Evolutionary conservation across 2,329 filamentous ascomycete genomes (phyloP).

Genomic region (Cordyceps javanica): DNA sequence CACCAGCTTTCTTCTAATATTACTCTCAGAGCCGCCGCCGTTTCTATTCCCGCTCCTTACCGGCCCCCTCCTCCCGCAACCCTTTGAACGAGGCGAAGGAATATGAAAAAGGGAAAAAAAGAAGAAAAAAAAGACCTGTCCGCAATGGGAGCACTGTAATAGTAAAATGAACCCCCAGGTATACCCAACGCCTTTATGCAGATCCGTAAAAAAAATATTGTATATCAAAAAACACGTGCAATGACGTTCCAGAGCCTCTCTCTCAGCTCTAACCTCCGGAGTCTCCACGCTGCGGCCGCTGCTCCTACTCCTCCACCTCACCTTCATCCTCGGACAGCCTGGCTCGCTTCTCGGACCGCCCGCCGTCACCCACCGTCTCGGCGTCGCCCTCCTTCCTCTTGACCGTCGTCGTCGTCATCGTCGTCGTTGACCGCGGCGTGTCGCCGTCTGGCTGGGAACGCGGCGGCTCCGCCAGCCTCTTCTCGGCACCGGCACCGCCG

Average conservation of each 20-base stretch:
- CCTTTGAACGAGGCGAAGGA: too few relatives aligned
- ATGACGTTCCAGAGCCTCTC: background rate
- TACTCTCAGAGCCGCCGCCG: too few relatives aligned
- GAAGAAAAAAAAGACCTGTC: background rate
- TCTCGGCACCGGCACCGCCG: constrained; percentile 24
- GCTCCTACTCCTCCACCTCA: constrained; percentile 35
- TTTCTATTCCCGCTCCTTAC: background rate
- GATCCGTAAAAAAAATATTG: background rate
- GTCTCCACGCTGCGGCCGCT: too few relatives aligned
- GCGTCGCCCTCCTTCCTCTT: constrained; percentile 38
- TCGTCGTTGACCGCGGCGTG: constrained; percentile 28
- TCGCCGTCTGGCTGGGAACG: constrained; percentile 28
- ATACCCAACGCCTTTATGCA: constrained; percentile 13
- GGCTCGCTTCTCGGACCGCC: constrained; percentile 37
- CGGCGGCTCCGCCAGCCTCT: constrained; percentile 13
- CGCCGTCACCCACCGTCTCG: constrained; percentile 26
- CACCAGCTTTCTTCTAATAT: too few relatives aligned
- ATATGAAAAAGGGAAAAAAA: background rate
- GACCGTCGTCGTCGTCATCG: too few relatives aligned
- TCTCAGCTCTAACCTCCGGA: too few relatives aligned
- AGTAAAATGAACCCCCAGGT: constrained; percentile 1
- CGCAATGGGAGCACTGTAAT: background rate
- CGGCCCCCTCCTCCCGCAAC: too few relatives aligned
- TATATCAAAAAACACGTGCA: background rate
- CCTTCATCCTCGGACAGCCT: constrained; percentile 43